phyloP scores from a whole-genome alignment of 116 monocot species.

The Cymodocea nodosa region DNA sequence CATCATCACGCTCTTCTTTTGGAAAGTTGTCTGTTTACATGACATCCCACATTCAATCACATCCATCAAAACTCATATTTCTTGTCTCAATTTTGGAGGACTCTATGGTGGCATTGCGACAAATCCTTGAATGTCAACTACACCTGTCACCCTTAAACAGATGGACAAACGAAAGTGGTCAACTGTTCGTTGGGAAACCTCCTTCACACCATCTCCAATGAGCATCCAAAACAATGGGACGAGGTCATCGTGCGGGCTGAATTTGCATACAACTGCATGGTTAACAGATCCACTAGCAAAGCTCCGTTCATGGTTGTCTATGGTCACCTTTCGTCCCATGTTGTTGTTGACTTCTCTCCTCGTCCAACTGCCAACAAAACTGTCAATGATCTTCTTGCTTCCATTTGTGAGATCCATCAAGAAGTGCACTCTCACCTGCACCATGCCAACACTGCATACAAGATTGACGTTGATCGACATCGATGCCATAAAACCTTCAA shows the following conservation, averaged over 20 bases:
- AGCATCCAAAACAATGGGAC: neutral
- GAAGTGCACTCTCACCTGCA: no score
- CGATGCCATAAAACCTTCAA: no score
- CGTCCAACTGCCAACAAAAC: neutral
- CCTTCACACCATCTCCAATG: neutral
- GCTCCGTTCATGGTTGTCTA: neutral
- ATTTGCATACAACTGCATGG: neutral
- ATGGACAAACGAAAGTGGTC: neutral
- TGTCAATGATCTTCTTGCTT: neutral
- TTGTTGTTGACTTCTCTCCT: neutral
- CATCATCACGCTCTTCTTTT: neutral
- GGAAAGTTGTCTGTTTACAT: neutral
- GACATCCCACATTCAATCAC: neutral
- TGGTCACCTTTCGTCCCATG: neutral
- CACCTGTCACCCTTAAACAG: conserved; percentile 1
- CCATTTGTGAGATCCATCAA: no score
- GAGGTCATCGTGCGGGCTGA: neutral
- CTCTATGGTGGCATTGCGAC: neutral
- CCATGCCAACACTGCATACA: no score
- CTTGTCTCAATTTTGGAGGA: neutral
- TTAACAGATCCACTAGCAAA: neutral
- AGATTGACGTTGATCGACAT: no score
- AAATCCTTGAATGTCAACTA: neutral
- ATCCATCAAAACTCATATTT: no score
- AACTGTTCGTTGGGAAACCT: neutral